Conservation (phyloP, 805 yeast genomes). For the Schwanniomyces occidentalis region DNA sequence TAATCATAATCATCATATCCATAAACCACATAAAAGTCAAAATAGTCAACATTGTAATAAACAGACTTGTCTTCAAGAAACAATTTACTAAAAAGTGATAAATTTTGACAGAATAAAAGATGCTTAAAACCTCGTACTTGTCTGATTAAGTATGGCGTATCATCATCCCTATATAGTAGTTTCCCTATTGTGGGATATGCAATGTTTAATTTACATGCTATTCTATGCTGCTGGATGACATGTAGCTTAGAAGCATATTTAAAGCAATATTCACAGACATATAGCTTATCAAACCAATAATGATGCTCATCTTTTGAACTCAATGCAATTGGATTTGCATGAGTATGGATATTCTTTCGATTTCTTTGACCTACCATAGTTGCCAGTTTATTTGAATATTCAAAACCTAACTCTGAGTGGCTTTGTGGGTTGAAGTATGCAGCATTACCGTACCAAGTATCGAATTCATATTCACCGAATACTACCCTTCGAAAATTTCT, state of each 20-base stretch:
- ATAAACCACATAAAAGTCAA: constrained; percentile 76
- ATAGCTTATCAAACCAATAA: constrained; percentile 61
- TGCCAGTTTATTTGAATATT: constrained; percentile 23
- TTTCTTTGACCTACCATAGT: constrained; percentile 14
- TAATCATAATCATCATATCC: constrained; percentile 37
- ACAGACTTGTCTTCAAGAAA: constrained; percentile 89
- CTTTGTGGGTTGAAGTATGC: constrained; percentile 56
- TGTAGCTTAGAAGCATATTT: constrained; percentile 59
- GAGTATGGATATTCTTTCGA: constrained; percentile 3
- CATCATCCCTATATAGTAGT: constrained; percentile 62
- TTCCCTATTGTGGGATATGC: constrained; percentile 57
- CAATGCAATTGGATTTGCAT: neutral
- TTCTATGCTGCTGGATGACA: constrained; percentile 52
- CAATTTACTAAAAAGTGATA: constrained; percentile 82
- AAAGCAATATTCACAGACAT: constrained; percentile 82
- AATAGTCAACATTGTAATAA: constrained; percentile 73
- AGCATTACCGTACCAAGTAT: constrained; percentile 87
- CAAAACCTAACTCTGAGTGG: constrained; percentile 47
- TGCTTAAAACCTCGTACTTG: constrained; percentile 67
- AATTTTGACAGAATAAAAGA: constrained; percentile 72
- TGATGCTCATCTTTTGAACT: constrained; percentile 8
- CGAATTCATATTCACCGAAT: constrained; percentile 66
- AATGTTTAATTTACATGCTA: constrained; percentile 37
- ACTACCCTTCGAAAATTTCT: constrained; percentile 66
- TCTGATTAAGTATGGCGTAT: constrained; percentile 50